Percentiles rank a stretch among this genome's conserved stretches.
Evolutionary conservation across 2,329 filamentous ascomycete species (phyloP).

Genomic region (Simplicillium sp.): DNA sequence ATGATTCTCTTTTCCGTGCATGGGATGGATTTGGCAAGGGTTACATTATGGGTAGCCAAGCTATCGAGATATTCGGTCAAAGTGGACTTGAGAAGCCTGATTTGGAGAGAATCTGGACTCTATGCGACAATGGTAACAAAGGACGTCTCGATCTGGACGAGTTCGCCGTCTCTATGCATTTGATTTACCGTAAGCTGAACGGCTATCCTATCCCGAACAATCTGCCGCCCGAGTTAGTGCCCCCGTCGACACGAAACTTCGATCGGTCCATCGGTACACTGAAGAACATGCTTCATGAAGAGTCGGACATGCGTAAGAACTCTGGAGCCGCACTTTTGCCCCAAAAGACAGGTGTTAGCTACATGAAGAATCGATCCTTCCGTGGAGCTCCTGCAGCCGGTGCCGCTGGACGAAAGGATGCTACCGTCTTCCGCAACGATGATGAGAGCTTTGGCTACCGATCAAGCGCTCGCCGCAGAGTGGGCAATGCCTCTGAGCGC

Average conservation of each 20-base stretch:
- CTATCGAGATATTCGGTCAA: constrained; percentile 95
- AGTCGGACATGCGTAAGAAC: constrained; percentile 82
- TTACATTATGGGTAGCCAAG: constrained; percentile 82
- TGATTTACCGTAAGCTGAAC: constrained; percentile 96
- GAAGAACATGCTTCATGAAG: constrained; percentile 79
- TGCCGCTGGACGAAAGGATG: constrained; percentile 70
- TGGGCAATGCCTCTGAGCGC: constrained; percentile 73
- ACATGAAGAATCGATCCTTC: constrained; percentile 93
- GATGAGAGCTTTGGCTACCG: constrained; percentile 87
- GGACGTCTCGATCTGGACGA: constrained; percentile 92
- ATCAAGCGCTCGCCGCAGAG: constrained; percentile 82
- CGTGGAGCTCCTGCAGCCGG: constrained; percentile 50
- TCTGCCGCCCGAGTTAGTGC: constrained; percentile 84
- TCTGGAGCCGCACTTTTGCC: constrained; percentile 85
- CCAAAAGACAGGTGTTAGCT: constrained; percentile 96
- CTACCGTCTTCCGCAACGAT: constrained; percentile 93
- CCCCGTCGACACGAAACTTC: constrained; percentile 88
- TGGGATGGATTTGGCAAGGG: constrained; percentile 96
- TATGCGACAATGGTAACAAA: constrained; percentile 89
- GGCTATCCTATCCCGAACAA: constrained; percentile 85
- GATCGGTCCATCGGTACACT: constrained; percentile 88
- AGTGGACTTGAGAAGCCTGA: constrained; percentile 88
- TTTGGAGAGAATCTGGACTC: constrained; percentile 86
- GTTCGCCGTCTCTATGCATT: constrained; percentile 96
- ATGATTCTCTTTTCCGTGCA: constrained; percentile 87